These are phyloP conservation scores for Chondrus crispus DNA, from an alignment of 23 red algal species.

Conservation along the genomic window DNA sequence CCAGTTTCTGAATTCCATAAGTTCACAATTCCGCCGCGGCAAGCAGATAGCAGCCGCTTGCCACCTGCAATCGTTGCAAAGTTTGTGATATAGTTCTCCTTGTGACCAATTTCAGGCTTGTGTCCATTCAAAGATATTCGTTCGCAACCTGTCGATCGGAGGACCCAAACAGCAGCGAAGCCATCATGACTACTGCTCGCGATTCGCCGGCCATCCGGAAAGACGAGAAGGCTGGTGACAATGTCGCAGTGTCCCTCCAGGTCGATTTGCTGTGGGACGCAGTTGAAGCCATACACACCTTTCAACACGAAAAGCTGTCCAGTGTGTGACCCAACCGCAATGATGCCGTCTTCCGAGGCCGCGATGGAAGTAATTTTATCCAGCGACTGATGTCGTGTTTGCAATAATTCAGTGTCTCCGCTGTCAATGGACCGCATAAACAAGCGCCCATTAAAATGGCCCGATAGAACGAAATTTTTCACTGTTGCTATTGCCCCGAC, in stretches of 20 bases:
- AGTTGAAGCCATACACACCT: constrained; percentile 13
- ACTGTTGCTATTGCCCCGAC: constrained; percentile 32
- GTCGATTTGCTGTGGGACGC: neutral
- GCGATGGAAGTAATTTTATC: neutral
- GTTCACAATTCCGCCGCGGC: constrained; percentile 44
- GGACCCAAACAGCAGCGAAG: constrained; percentile 37
- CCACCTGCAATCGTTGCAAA: constrained; percentile 55
- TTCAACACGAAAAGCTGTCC: constrained; percentile 28
- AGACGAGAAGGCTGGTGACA: constrained; percentile 12
- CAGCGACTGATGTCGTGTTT: neutral
- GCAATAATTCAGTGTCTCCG: constrained; percentile 7
- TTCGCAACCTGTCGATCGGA: neutral
- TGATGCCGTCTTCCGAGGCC: constrained; percentile 23
- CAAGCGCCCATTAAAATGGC: constrained; percentile 33
- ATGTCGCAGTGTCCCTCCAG: constrained; percentile 41
- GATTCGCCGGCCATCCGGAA: constrained; percentile 30
- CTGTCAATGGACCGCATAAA: constrained; percentile 32
- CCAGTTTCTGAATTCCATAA: constrained; percentile 37
- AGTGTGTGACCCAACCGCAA: constrained; percentile 17
- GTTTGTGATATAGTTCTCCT: constrained; percentile 56
- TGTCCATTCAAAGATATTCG: constrained; percentile 54
- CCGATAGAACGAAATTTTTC: constrained; percentile 25
- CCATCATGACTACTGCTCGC: constrained; percentile 45
- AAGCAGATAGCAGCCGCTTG: constrained; percentile 36
- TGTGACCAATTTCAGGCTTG: constrained; percentile 36